Evolutionary conservation across 805 yeast species (phyloP).

Genomic region (Yarrowia osloensis): DNA sequence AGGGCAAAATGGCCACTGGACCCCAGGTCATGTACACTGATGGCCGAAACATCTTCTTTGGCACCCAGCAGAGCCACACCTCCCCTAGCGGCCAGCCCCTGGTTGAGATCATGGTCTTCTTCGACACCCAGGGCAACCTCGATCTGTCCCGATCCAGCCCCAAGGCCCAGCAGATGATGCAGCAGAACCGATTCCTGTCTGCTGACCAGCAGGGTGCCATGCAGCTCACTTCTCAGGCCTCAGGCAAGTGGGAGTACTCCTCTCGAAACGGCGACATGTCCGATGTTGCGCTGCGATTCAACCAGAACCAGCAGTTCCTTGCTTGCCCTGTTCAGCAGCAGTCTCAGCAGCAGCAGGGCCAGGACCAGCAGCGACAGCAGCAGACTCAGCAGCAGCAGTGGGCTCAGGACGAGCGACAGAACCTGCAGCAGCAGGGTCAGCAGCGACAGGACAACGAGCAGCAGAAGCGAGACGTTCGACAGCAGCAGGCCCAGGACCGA

Average conservation of each 20-base stretch:
- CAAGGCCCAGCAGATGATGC: background rate
- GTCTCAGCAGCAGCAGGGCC: slow-evolving; percentile 13
- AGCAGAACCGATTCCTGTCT: background rate
- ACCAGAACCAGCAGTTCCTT: slow-evolving; percentile 18
- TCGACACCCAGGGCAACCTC: slow-evolving; percentile 19
- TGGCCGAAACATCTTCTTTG: slow-evolving; percentile 2
- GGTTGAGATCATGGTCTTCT: slow-evolving; percentile 8
- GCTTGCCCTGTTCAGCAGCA: slow-evolving; percentile 23
- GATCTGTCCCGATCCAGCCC: slow-evolving; percentile 4
- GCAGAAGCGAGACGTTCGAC: slow-evolving; percentile 16
- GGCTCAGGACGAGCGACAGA: slow-evolving; percentile 6
- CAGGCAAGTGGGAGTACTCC: slow-evolving; percentile 11
- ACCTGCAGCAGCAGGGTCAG: slow-evolving; percentile 16
- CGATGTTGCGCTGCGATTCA: slow-evolving; percentile 13
- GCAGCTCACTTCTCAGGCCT: slow-evolving; percentile 5
- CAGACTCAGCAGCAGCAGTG: slow-evolving; percentile 19
- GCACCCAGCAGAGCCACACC: slow-evolving; percentile 10
- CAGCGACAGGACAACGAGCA: slow-evolving; percentile 29
- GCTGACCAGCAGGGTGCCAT: slow-evolving; percentile 6
- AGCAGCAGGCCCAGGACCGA: slow-evolving; percentile 13
- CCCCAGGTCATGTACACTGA: slow-evolving; percentile 10
- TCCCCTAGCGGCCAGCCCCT: background rate
- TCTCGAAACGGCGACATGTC: slow-evolving; percentile 1
- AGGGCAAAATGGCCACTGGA: background rate
- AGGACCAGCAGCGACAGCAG: slow-evolving; percentile 33